Base-by-base conservation (phyloP, 2,329 filamentous ascomycete species). In the Fusarium udum region DNA sequence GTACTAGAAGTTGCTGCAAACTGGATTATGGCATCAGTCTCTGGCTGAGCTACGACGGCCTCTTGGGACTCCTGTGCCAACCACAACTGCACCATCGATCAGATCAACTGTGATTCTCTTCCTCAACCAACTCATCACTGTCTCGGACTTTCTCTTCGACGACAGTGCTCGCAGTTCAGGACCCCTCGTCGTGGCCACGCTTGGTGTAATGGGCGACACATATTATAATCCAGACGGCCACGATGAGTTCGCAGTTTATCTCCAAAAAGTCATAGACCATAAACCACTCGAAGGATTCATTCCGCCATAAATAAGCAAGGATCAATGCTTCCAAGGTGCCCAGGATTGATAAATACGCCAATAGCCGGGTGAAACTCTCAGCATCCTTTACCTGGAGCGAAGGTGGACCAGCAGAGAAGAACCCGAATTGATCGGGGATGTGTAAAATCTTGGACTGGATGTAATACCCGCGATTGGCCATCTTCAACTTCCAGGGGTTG, bases 361-460 rank as follows among this genome's bases (percentile, higher is more conserved):
- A 36, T n/a, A 59, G 7, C 16, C 7, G 13, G n/a, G 56, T 32
- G 32, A 52, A 46, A 49, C 24, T 36, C 42, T 56, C 55, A 53
- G n/a, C n/a, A 48, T 69, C 52, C 4, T 6, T 40, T 57, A 10
- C 59, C 22, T 69, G 64, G 22, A 39, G 53, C 2, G 40, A 64
- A 24, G 60, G 67, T 22, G 53, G 60, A 1, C 57, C 64, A 24
- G 40, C n/a, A 3, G 53, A 74, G 32, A 72, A 34, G 4, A 72
- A 39, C 12, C 63, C 60, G 22, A 69, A 26, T 18, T 5, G 64
- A 48, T 68, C 63, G 3, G 71, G 72, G 22, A 72, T 22, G n/a
- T 40, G 46, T 2, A 74, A 22, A 12, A 68, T 57, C 42, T n/a
- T 26, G 4, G 67, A 61, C 48, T 69, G 56, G 22, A 71, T 24